phyloP scores from a whole-genome alignment of 345 rosid genomes.

The Salix koriyanagi region DNA sequence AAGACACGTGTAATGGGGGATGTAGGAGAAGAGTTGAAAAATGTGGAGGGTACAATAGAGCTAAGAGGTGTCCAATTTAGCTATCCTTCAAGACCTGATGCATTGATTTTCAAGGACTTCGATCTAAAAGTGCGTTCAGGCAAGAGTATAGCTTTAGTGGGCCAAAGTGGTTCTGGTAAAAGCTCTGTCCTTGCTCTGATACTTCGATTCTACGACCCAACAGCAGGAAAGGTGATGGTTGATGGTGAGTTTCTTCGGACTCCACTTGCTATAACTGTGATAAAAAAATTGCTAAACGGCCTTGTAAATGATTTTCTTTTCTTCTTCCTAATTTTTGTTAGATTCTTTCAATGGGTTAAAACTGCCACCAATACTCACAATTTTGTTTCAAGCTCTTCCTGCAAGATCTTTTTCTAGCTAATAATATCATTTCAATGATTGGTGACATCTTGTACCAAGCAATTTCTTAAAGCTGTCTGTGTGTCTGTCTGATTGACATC shows the following conservation, averaged over 20 bases:
- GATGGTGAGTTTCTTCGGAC: slow-evolving; percentile 52
- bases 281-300: too few species aligned
- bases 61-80: slow-evolving; percentile 62
- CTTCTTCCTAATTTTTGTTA: too few species aligned
- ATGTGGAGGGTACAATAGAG: slow-evolving; percentile 73
- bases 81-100: slow-evolving; percentile 89
- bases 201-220: slow-evolving; percentile 89
- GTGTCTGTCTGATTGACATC: background rate
- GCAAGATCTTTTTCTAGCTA: background rate
- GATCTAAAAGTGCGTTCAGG: slow-evolving; percentile 63
- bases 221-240: slow-evolving; percentile 70
- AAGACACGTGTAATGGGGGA: slow-evolving; percentile 64
- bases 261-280: background rate
- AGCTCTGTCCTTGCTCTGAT: slow-evolving; percentile 81
- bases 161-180: slow-evolving; percentile 97
- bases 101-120: slow-evolving; percentile 63
- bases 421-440: background rate
- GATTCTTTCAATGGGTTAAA: background rate
- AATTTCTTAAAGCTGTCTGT: background rate
- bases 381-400: background rate
- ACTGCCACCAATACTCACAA: background rate
- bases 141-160: slow-evolving; percentile 84
- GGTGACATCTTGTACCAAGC: background rate
- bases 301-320: too few species aligned
- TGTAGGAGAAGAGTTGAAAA: slow-evolving; percentile 52